These are phyloP conservation scores for Dissophora globulifera DNA, from an alignment of 192 early-diverging fungal genomes.

Conservation along the genomic window DNA sequence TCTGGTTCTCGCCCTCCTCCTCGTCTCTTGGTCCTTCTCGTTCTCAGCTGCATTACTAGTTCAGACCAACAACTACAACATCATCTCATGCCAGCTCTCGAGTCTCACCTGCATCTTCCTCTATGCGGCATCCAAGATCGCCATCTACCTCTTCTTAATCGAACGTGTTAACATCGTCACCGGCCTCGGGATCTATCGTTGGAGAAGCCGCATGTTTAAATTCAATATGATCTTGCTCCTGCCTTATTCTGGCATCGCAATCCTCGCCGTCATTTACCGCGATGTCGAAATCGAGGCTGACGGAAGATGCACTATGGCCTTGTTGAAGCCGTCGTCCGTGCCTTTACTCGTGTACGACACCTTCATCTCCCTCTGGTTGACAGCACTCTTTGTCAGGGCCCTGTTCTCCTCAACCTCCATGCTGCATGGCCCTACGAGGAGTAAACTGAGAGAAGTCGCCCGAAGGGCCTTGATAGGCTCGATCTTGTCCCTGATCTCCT, in stretches of 20 bases:
- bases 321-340: not conserved
- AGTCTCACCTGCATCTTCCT: slow-evolving; percentile 53
- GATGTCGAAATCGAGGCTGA: slow-evolving; percentile 7
- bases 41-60: slow-evolving; percentile 53
- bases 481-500: slow-evolving; percentile 48
- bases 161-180: slow-evolving; percentile 50
- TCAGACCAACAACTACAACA: slow-evolving; percentile 60
- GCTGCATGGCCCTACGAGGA: slow-evolving; percentile 34
- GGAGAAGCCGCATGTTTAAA: slow-evolving; percentile 49
- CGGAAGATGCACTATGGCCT: slow-evolving; percentile 28
- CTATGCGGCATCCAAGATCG: slow-evolving; percentile 53
- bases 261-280: slow-evolving; percentile 44
- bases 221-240: slow-evolving; percentile 47
- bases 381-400: slow-evolving; percentile 21
- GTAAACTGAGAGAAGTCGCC: slow-evolving; percentile 42
- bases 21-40: slow-evolving; percentile 56
- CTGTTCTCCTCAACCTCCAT: slow-evolving; percentile 39
- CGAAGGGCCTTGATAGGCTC: slow-evolving; percentile 52
- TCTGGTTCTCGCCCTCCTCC: slow-evolving; percentile 48
- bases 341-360: slow-evolving; percentile 31
- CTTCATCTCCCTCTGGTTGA: slow-evolving; percentile 29
- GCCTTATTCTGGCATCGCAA: slow-evolving; percentile 50
- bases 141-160: slow-evolving; percentile 59
- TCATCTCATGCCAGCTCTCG: slow-evolving; percentile 43
- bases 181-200: slow-evolving; percentile 30